Base-by-base conservation (phyloP, 2,329 filamentous ascomycete species). In the Arthrinium puccinioides region DNA sequence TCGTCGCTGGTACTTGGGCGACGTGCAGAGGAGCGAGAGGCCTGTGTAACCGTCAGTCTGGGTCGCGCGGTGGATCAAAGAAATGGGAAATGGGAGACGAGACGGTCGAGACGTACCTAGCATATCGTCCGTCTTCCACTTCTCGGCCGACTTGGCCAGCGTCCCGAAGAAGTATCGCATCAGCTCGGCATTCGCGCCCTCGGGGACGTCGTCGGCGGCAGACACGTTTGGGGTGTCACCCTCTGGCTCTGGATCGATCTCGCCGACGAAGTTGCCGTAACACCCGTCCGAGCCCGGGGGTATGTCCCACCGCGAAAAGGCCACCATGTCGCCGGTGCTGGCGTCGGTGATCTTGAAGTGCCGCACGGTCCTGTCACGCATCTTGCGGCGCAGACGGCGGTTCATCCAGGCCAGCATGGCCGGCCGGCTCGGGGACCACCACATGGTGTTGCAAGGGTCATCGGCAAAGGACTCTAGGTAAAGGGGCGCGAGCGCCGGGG, bases 1-100 rank as follows among this genome's bases (percentile, higher is more conserved):
- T 29, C 51, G 54, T 19, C 57, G 47, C 33, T 60, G 53, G 36
- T 63, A 59, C 9, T 45, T 47, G 5, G 60, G 57, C 14, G 52
- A 45, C 3, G 60, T 61, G 28, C 46, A 54, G 9, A 67, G 49
- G 6, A 66, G 46, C 9, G 58, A 53, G 7, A 63, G 54, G 5
- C 57, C 62, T 64, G 13, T 19, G 7, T 13, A 4, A 20, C 8
- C 2, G 9, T 30, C 19, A 26, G 28, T 21, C 9, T 23, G 5
- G n/a, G n/a, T n/a, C n/a, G n/a, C n/a, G n/a, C n/a, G n/a, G n/a
- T n/a, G n/a, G n/a, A n/a, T n/a, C n/a, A n/a, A n/a, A n/a, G n/a
- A n/a, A n/a, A n/a, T n/a, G n/a, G n/a, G n/a, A n/a, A n/a, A n/a
- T n/a, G n/a, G n/a, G n/a, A n/a, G n/a, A n/a, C n/a, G n/a, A n/a